Evolutionary conservation across 805 yeast genomes (phyloP), one percentile per base, ranked within the genome.

Genomic region (Lachancea mirantina): DNA sequence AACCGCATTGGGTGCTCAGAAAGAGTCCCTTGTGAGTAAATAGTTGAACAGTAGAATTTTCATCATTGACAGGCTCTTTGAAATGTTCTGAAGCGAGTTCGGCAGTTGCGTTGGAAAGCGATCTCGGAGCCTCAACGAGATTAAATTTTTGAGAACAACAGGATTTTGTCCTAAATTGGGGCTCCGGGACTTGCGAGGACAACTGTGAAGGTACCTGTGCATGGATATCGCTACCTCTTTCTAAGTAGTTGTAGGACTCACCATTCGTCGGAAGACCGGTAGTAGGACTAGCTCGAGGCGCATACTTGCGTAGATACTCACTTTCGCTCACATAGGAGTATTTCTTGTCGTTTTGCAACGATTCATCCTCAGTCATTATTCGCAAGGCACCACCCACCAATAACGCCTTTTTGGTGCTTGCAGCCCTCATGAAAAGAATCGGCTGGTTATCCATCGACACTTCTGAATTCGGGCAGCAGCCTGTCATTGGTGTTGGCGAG

Each of bases 1-100:
- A 57, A 7, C 57, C 48, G 35, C 62, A 57, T 15, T 50, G 45
- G 1, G 61, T 47, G 29, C 60, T 57, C 22, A 57, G 31, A 23
- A 40, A 55, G 3, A 56, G 36, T 11, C 61, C 58, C 29, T 52
- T 47, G 25, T 52, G 61, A 2, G 60, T 55, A 13, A 56, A 42
- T 3, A 56, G 42, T 31, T 57, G 61, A 1, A 55, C 52, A 33
- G 43, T 43, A 7, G 45, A 45, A 14, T 39, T 26, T 5, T 38
- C 21, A 9, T 21, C 23, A 28, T 20, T 19, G 8, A 20, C 32
- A 11, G 38, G n/a, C n/a, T n/a, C n/a, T n/a, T n/a, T n/a, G n/a
- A n/a, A n/a, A 14, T n/a, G 7, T 14, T 14, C 14, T 11, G 15
- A 14, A 11, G 10, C 13, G 26, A 8, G 15, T 14, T 23, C 11